phyloP scores from a whole-genome alignment of 2,329 filamentous ascomycete genomes.

The Drechslerella dactyloides region DNA sequence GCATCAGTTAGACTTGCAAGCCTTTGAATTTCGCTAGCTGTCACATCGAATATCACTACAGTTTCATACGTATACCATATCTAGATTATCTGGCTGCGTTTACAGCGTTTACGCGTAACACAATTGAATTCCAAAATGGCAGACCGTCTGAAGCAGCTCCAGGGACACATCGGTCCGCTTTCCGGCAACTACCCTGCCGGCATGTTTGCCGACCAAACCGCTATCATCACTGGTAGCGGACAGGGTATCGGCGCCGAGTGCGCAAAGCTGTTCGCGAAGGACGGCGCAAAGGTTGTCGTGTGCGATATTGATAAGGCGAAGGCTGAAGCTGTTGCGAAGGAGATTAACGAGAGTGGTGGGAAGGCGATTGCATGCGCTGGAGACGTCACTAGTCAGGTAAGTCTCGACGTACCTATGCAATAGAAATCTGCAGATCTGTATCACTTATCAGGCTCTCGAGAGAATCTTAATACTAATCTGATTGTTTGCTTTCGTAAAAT shows the following conservation, averaged over 20 bases:
- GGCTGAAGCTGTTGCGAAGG: conserved; percentile 69
- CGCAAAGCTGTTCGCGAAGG: conserved; percentile 81
- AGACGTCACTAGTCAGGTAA: conserved; percentile 64
- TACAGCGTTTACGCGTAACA: not conserved
- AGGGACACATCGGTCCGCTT: conserved; percentile 67
- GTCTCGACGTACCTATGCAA: too few species aligned
- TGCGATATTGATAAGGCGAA: conserved; percentile 85
- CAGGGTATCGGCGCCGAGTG: conserved; percentile 89
- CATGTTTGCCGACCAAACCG: conserved; percentile 77
- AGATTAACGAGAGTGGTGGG: conserved; percentile 72
- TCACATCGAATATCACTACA: too few species aligned
- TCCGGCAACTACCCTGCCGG: conserved; percentile 74
- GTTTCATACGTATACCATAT: too few species aligned
- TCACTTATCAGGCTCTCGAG: too few species aligned
- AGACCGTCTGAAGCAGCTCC: conserved; percentile 73
- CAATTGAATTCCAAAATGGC: conserved; percentile 36
- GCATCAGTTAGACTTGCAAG: not conserved
- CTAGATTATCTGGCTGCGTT: not conserved
- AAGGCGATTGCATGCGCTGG: conserved; percentile 76
- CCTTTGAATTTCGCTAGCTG: not conserved
- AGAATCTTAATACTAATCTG: conserved; percentile 4
- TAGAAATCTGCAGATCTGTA: too few species aligned
- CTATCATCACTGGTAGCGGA: conserved; percentile 84
- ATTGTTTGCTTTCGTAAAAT: too few species aligned
- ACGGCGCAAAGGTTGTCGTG: conserved; percentile 83